These are phyloP conservation scores for Adansonia digitata DNA, from an alignment of 345 rosid genomes.

Conservation along the genomic window DNA sequence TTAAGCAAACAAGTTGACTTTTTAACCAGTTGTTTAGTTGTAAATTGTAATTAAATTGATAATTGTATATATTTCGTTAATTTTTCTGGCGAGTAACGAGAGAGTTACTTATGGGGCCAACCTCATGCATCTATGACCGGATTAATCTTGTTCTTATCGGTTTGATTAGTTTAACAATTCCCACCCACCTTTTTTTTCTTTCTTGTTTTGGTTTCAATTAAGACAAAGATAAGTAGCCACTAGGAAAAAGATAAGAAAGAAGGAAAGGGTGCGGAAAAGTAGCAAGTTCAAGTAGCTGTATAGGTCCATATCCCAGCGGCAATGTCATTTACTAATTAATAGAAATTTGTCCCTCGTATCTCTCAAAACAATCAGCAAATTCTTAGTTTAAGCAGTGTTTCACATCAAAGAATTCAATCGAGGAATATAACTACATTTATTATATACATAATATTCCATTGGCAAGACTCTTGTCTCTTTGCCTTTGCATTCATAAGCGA, in stretches of 20 bases:
- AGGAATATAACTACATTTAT: background rate
- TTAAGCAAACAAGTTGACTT: background rate
- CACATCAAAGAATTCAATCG: background rate
- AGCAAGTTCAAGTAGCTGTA: background rate
- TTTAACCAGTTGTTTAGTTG: background rate
- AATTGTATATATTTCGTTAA: too few relatives aligned
- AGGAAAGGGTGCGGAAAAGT: background rate
- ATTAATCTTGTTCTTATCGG: slow-evolving; percentile 9
- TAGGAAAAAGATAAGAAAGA: background rate
- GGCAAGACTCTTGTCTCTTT: background rate
- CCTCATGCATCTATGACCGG: background rate
- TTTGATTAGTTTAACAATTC: too few relatives aligned
- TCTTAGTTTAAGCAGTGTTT: background rate
- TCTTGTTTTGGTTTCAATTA: background rate
- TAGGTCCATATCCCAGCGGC: too few relatives aligned
- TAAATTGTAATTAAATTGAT: background rate
- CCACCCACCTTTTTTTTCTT: too few relatives aligned
- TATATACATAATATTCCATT: background rate
- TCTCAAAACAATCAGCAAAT: too few relatives aligned
- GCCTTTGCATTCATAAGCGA: background rate
- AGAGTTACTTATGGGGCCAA: background rate
- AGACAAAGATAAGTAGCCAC: background rate
- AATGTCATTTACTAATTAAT: too few relatives aligned
- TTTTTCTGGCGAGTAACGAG: slow-evolving; percentile 21
- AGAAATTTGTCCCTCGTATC: too few relatives aligned